Base-by-base conservation (phyloP, 2,329 filamentous ascomycete genomes). In the Penicillium sp. region DNA sequence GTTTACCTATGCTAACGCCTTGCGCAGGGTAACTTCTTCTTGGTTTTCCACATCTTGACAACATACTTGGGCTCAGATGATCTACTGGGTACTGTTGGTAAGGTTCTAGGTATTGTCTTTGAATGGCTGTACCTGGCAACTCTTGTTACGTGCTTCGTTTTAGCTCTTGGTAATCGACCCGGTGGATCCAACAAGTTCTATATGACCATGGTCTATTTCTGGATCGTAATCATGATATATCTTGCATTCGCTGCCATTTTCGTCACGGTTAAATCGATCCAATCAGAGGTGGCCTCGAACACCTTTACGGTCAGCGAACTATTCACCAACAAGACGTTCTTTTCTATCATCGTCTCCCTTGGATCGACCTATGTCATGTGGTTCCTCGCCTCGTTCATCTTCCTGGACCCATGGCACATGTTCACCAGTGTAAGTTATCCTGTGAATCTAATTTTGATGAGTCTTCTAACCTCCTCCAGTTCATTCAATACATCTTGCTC, bases 371-470 rank as follows among this genome's bases (percentile, higher is more conserved):
- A 94, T 72, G 83, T 95, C 60, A 87, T 99, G 69, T 99, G 92
- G 89, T 84, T 97, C 58, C 78, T 99, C 50, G 89, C 91, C 0
- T 96, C 92, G 9, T 82, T 99, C 64, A 81, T 99, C 65, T 97
- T 97, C 87, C 87, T 97, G 75, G 94, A 99, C 73, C 94, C 94
- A 4, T 99, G 94, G 93, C 94, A 99, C 78, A 97, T 99, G 92
- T 83, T 96, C 74, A 97, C 94, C n/a, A 86, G 78, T 50, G 78
- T 81, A 72, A 71, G 77, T 73, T 16, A 51, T 10, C 1, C 10
- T 11, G 16, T 13, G 21, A 1, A 21, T 13, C 6, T 29, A 6
- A 33, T 25, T 13, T 27, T 11, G 44, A 6, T 19, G 5, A 8
- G 31, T 19, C 45, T 19, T 10, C 55, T 57, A 50, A 50, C 31